Base-by-base conservation (phyloP, 306 rosid genomes). In the Vicia sativa region DNA sequence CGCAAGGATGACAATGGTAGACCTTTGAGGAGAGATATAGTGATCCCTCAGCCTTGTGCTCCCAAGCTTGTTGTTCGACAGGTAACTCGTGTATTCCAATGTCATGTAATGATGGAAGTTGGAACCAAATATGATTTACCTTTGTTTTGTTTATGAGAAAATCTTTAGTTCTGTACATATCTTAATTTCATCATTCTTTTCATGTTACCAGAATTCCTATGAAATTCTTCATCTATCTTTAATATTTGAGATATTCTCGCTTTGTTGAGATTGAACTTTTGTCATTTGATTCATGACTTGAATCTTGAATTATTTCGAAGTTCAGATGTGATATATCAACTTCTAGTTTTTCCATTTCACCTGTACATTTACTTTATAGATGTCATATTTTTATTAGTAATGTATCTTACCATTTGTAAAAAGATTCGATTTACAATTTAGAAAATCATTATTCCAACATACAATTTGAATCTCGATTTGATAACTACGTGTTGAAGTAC, bases 21-120 rank as follows among this genome's bases (percentile, higher is more conserved):
- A 72, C 89, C 87, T 55, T 70, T 91, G 75, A 89, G 95, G 81
- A 79, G 99, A 84, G 99, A 95, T 80, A 87, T 95, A 61, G 86
- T 68, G 76, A 91, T 82, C 79, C 99, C 99, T 73, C 96, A 95
- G 23, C 87, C 96, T 16, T 95, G 99, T 88, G 99, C 99, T 4
- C 91, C 87, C 13, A 88, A 82, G 71, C 96, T 88, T 77, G 82
- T 81, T 59, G 97, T 91, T 53, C 89, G 87, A 52, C 97, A 88
- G 95, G 99, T 87, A 64, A 58, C 71, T 62, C 62, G 0, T 43
- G 25, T 34, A 2, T 61, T 39, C 42, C 43, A 65, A 62, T 44
- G 44, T 41, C 23, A 44, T 50, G 29, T 13, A 26, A 19, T 58
- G 45, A 56, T 56, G 41, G 35, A 13, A 43, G 15, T 12, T 12